Percentiles rank a stretch among this genome's conserved stretches.
phyloP scores from a whole-genome alignment of 768 basidiomycete species.

The Lentinus brumalis region DNA sequence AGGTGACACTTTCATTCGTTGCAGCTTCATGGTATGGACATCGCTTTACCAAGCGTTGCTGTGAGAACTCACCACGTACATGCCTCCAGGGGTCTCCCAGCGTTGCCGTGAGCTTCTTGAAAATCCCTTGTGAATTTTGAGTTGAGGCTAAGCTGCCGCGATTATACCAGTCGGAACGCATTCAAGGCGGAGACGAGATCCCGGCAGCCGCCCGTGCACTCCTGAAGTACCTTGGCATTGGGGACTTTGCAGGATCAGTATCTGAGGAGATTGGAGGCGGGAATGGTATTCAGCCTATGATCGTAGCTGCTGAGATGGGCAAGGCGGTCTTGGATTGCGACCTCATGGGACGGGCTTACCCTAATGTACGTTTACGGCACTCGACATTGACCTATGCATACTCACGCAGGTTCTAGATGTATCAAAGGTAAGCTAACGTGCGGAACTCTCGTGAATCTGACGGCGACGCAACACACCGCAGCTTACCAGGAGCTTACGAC shows the following conservation, averaged over 20 bases:
- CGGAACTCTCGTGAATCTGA: background rate
- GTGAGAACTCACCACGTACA: background rate
- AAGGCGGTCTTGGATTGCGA: conserved; percentile 39
- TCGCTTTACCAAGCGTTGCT: background rate
- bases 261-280: conserved; percentile 45
- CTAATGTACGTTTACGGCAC: conserved; percentile 22
- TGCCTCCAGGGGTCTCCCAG: conserved; percentile 27
- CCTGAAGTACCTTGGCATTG: conserved; percentile 26
- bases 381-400: background rate
- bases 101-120: conserved; percentile 21
- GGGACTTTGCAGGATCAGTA: conserved; percentile 24
- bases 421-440: conserved; percentile 22
- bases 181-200: conserved; percentile 30
- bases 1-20: conserved; percentile 37
- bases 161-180: conserved; percentile 23
- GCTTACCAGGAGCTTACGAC: conserved; percentile 31
- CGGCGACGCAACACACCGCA: background rate
- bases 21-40: conserved; percentile 28
- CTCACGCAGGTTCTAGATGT: conserved; percentile 23
- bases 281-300: conserved; percentile 39
- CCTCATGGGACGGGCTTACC: conserved; percentile 40
- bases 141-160: background rate
- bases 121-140: background rate
- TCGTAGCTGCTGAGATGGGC: conserved; percentile 30
- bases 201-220: conserved; percentile 23